A percentile compares a stretch with the other conserved stretches of the same genome.
These are phyloP conservation scores for Ophiostoma pallidulum DNA, from an alignment of 2,329 filamentous ascomycete species.

Conservation along the genomic window DNA sequence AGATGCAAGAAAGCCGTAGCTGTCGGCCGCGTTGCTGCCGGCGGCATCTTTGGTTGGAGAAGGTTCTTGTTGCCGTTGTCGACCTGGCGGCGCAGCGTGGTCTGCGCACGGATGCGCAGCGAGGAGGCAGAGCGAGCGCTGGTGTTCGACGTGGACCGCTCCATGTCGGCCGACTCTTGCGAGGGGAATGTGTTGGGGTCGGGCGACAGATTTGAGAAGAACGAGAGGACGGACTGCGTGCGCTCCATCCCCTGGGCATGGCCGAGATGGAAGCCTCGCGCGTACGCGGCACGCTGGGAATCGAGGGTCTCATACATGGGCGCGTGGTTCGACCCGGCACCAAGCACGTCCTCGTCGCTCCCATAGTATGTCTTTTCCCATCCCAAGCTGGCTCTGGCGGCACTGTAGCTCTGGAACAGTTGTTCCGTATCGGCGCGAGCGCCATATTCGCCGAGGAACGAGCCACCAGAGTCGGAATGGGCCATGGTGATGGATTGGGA, in stretches of 20 bases:
- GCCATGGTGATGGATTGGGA: constrained; percentile 23
- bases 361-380: neutral
- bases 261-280: constrained; percentile 17
- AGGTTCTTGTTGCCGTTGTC: constrained; percentile 28
- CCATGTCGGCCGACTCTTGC: constrained; percentile 19
- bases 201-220: constrained; percentile 17
- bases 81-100: constrained; percentile 37
- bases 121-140: constrained; percentile 39
- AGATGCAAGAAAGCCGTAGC: neutral
- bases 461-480: constrained; percentile 25
- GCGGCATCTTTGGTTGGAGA: constrained; percentile 36
- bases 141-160: constrained; percentile 40
- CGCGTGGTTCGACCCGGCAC: constrained; percentile 31
- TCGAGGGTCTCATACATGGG: neutral
- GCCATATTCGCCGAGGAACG: constrained; percentile 12
- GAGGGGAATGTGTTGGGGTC: neutral
- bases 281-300: neutral
- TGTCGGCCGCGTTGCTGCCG: constrained; percentile 9
- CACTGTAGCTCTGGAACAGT: neutral
- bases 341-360: constrained; percentile 22
- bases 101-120: constrained; percentile 37
- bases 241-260: constrained; percentile 8
- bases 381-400: neutral
- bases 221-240: neutral
- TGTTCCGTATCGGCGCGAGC: neutral